These are phyloP conservation scores for Penicillium sclerotiorum DNA, from an alignment of 2,329 filamentous ascomycete genomes.

Conservation along the genomic window DNA sequence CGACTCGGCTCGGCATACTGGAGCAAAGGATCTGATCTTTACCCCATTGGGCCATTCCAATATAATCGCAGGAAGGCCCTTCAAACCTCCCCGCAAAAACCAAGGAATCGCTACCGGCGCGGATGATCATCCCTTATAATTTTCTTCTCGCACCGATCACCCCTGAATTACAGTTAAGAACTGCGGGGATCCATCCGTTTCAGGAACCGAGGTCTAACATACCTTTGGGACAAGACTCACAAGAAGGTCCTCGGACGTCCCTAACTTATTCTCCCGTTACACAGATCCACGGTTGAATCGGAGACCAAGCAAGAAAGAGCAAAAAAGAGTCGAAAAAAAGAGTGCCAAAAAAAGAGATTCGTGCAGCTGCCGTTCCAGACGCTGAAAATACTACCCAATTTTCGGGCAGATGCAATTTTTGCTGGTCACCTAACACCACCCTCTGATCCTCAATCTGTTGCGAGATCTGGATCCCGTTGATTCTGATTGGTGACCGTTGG, in stretches of 20 bases:
- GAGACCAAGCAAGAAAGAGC: slow-evolving; percentile 15
- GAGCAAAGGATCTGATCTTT: slow-evolving; percentile 7
- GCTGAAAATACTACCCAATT: slow-evolving; percentile 29
- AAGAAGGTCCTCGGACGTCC: slow-evolving; percentile 3
- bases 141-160: background rate
- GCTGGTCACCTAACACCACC: slow-evolving; percentile 9
- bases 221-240: background rate
- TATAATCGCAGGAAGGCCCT: slow-evolving; percentile 1
- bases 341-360: slow-evolving; percentile 4
- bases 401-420: slow-evolving; percentile 15
- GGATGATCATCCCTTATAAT: slow-evolving; percentile 20
- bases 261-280: slow-evolving; percentile 19
- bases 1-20: slow-evolving; percentile 6
- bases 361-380: slow-evolving; percentile 11
- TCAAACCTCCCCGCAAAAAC: slow-evolving; percentile 1
- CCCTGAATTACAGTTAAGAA: slow-evolving; percentile 13
- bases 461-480: background rate
- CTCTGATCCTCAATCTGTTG: background rate
- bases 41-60: slow-evolving; percentile 6
- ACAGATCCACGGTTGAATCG: slow-evolving; percentile 32
- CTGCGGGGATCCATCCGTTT: slow-evolving; percentile 17
- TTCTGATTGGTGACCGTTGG: slow-evolving; percentile 21
- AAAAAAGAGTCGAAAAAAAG: background rate
- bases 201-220: slow-evolving; percentile 23
- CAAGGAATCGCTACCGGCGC: background rate